phyloP scores from a whole-genome alignment of 306 rosid genomes.

The Arachis stenosperma region DNA sequence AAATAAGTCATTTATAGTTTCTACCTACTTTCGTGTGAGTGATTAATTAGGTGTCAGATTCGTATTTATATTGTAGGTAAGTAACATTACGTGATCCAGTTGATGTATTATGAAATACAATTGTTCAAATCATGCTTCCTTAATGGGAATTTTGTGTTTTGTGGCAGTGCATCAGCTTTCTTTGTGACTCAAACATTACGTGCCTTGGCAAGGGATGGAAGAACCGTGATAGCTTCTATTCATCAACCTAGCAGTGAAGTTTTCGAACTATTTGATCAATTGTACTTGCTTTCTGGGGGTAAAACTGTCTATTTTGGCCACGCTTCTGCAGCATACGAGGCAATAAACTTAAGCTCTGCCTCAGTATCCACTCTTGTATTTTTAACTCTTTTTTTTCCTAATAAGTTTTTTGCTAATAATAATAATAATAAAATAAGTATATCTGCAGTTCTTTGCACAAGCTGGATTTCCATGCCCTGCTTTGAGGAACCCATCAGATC shows the following conservation, averaged over 20 bases:
- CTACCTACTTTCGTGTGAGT: no score
- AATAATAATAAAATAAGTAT: no score
- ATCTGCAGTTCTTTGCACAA: slow-evolving; percentile 86
- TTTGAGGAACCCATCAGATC: slow-evolving; percentile 97
- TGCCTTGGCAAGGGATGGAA: slow-evolving; percentile 83
- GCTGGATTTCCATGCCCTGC: slow-evolving; percentile 99
- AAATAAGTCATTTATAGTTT: no score
- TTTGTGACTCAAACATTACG: slow-evolving; percentile 92
- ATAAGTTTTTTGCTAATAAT: neutral
- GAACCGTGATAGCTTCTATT: slow-evolving; percentile 94
- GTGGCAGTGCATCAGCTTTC: slow-evolving; percentile 94
- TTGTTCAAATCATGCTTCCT: no score
- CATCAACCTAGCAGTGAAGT: slow-evolving; percentile 99
- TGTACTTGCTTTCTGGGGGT: slow-evolving; percentile 91
- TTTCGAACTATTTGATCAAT: slow-evolving; percentile 87
- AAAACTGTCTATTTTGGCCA: slow-evolving; percentile 94
- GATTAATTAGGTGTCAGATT: no score
- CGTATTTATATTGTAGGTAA: no score
- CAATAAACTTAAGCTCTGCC: slow-evolving; percentile 13
- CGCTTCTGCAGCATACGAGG: slow-evolving; percentile 96
- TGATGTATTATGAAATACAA: no score
- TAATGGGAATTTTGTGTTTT: neutral
- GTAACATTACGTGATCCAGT: no score
- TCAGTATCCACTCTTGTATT: no score
- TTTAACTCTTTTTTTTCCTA: no score